phyloP scores from a whole-genome alignment of 495 filamentous ascomycete genomes.

The Sordaria brevicollis region DNA sequence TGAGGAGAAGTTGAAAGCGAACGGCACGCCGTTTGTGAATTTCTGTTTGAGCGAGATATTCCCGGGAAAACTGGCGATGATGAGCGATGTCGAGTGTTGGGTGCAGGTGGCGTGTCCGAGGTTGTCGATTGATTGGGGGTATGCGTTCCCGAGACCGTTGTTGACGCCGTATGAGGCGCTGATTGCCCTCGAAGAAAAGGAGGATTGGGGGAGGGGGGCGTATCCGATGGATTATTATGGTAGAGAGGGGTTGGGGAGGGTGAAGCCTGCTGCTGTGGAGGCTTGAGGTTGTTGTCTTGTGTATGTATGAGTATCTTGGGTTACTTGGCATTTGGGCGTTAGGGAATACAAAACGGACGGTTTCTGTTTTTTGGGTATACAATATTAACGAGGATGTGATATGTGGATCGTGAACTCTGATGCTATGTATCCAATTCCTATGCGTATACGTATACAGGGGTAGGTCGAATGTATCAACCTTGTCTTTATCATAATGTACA shows the following conservation, averaged over 20 bases:
- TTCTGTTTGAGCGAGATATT: slow-evolving; percentile 89
- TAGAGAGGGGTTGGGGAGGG: slow-evolving; percentile 81
- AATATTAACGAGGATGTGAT: background rate
- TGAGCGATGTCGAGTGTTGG: slow-evolving; percentile 92
- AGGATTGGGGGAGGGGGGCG: slow-evolving; percentile 69
- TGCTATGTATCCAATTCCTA: background rate
- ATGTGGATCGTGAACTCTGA: background rate
- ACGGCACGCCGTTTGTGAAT: slow-evolving; percentile 69
- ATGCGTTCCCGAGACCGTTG: slow-evolving; percentile 81
- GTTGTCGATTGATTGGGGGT: slow-evolving; percentile 96
- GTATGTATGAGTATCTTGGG: background rate
- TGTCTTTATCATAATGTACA: background rate
- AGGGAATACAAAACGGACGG: background rate
- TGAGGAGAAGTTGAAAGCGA: slow-evolving; percentile 56
- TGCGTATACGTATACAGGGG: background rate
- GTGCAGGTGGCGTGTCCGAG: slow-evolving; percentile 94
- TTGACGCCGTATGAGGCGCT: slow-evolving; percentile 93
- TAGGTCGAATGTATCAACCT: background rate
- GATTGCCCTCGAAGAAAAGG: slow-evolving; percentile 65
- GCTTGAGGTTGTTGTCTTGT: background rate
- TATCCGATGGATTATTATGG: slow-evolving; percentile 99
- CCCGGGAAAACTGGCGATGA: slow-evolving; percentile 84
- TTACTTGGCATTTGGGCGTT: background rate
- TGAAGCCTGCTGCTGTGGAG: slow-evolving; percentile 32
- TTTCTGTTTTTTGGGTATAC: background rate